These are phyloP conservation scores for Candida sanyaensis DNA, from an alignment of 1,139 yeast genomes.

Conservation along the genomic window DNA sequence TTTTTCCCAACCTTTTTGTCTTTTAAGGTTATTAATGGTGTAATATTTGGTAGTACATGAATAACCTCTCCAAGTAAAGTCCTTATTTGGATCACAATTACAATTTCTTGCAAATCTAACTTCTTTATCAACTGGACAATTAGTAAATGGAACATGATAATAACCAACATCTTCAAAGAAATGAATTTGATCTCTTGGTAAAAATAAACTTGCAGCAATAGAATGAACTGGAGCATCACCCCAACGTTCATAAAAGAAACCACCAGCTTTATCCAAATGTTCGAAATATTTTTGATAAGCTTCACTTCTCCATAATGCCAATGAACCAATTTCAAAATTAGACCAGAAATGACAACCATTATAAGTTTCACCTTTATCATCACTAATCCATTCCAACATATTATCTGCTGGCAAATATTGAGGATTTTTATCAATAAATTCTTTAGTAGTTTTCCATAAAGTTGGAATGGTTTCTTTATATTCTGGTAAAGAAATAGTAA, in stretches of 20 bases:
- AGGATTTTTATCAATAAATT: constrained; percentile 65
- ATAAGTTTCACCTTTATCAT: constrained; percentile 67
- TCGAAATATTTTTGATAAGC: constrained; percentile 72
- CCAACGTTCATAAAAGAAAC: constrained; percentile 91
- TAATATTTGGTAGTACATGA: constrained; percentile 80
- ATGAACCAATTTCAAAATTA: constrained; percentile 77
- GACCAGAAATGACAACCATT: constrained; percentile 90
- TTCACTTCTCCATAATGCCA: constrained; percentile 72
- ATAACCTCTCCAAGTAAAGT: constrained; percentile 85
- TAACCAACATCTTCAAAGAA: constrained; percentile 85
- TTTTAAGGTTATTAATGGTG: constrained; percentile 58
- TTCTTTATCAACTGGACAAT: constrained; percentile 71
- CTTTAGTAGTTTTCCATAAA: constrained; percentile 75
- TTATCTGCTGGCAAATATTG: constrained; percentile 66
- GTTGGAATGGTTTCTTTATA: constrained; percentile 79
- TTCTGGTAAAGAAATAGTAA: constrained; percentile 83
- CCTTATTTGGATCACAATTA: constrained; percentile 70
- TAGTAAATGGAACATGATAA: constrained; percentile 74
- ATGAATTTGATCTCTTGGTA: constrained; percentile 67
- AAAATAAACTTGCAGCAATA: constrained; percentile 77
- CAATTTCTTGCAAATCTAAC: constrained; percentile 59
- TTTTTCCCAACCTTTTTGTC: constrained; percentile 79
- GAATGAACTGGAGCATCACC: constrained; percentile 94
- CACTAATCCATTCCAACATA: constrained; percentile 69
- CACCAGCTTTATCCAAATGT: constrained; percentile 74